Percentiles rank a stretch among this genome's conserved stretches.
phyloP scores from a whole-genome alignment of 352 stramenopile species.

The Albugo candida region DNA sequence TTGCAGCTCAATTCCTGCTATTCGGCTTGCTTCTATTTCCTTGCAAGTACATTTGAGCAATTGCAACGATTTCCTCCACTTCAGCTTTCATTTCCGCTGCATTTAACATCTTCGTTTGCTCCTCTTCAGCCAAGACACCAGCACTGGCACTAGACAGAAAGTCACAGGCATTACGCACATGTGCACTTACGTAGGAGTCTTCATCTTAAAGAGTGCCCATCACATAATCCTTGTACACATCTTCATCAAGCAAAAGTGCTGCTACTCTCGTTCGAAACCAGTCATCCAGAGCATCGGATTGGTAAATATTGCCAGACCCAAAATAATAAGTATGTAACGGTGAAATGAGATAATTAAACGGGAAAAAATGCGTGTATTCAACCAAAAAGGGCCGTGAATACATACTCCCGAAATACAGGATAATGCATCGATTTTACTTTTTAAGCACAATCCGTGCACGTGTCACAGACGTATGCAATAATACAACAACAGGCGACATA shows the following conservation, averaged over 20 bases:
- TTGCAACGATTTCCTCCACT: constrained; percentile 15
- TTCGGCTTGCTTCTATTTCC: constrained; percentile 7
- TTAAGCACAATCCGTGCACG: too few relatives aligned
- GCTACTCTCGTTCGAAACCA: constrained; percentile 41
- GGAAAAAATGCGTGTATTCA: too few relatives aligned
- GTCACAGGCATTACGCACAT: constrained; percentile 34
- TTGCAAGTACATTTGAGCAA: constrained; percentile 10
- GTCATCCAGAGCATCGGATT: constrained; percentile 16
- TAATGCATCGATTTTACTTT: too few relatives aligned
- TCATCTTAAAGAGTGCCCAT: constrained; percentile 45
- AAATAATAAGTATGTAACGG: too few relatives aligned
- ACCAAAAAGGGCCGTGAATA: too few relatives aligned
- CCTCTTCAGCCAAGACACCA: constrained; percentile 19
- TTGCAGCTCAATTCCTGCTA: constrained; percentile 20
- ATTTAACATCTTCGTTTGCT: constrained; percentile 21
- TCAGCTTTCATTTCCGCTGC: constrained; percentile 18
- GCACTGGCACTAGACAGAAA: constrained; percentile 42
- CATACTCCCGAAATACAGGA: too few relatives aligned
- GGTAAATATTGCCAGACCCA: too few relatives aligned
- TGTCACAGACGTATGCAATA: too few relatives aligned
- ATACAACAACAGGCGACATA: too few relatives aligned
- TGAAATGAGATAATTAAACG: too few relatives aligned
- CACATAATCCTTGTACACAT: constrained; percentile 68
- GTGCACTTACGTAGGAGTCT: constrained; percentile 46
- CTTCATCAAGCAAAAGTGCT: constrained; percentile 29